Conservation (phyloP, 2,329 filamentous ascomycete species). For the Clarireedia monteithiana region DNA sequence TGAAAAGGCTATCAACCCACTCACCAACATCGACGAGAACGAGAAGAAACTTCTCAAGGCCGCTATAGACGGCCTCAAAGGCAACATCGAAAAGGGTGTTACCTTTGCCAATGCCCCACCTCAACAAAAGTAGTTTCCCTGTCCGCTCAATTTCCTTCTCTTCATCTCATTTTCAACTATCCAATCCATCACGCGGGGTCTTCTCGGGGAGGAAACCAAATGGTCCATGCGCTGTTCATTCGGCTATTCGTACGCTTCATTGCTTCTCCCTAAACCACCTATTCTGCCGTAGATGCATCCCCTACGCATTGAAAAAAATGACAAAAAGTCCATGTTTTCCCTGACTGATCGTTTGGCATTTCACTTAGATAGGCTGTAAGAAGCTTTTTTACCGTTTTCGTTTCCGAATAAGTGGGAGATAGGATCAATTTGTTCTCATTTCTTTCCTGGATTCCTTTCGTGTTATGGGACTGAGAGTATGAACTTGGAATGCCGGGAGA, state of each 20-base stretch:
- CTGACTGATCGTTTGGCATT: constrained; percentile 8
- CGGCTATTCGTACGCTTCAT: not conserved
- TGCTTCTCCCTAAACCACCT: not conserved
- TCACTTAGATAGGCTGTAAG: constrained; percentile 10
- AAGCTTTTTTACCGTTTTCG: constrained; percentile 1
- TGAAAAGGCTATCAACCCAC: constrained; percentile 6
- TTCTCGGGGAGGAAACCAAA: not conserved
- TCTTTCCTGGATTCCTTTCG: not conserved
- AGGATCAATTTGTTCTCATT: not conserved
- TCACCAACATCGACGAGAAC: constrained; percentile 21
- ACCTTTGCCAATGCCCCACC: constrained; percentile 35
- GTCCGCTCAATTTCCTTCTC: not conserved
- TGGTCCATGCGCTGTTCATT: not conserved
- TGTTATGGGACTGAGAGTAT: no score
- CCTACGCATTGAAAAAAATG: not conserved
- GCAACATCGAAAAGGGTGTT: constrained; percentile 90
- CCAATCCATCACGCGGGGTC: not conserved
- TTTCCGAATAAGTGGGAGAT: not conserved
- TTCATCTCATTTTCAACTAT: not conserved
- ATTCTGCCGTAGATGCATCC: not conserved
- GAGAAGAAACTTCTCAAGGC: constrained; percentile 9
- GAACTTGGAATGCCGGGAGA: no score
- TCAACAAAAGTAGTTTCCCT: constrained; percentile 14
- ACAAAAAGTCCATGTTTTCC: not conserved
- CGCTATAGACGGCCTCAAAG: constrained; percentile 25